Base-by-base conservation (phyloP, 108 stramenopile genomes). In the Mediolabrus comicus region DNA sequence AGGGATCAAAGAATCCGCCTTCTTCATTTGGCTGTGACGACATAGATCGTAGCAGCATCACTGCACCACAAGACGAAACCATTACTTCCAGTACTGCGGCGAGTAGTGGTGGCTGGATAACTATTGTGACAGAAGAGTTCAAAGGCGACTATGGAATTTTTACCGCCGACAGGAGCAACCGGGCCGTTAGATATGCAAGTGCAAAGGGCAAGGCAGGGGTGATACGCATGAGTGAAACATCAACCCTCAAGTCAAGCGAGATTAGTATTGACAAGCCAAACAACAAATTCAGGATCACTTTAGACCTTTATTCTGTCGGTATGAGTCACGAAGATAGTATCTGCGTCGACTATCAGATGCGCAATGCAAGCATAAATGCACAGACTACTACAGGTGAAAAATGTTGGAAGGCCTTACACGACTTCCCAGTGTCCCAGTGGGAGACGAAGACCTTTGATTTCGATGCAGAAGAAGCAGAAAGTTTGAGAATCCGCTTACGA, bases 331-430 rank as follows among this genome's bases (percentile, higher is more conserved):
- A 30, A 32, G 56, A 57, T 22, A 33, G 31, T 11, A 30, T 57
- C 16, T 57, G 56, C 10, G 27, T 57, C 10, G 56, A 57, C 17
- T 57, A 57, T 57, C 31, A 57, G 24, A 11, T 41, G 39, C 12
- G 14, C 39, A 41, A 41, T 14, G 39, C 39, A 14, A 14, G 12
- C 12, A 14, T 41, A 11, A 41, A 11, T 14, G 22, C 46, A n/a
- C 7, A 22, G 8, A 49, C 46, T 24, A 24, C 46, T n/a, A 17
- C 1, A 0, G 56, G 56, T 11, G 29, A 30, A 16, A 32, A 57
- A 19, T 57, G 56, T 33, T 57, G 56, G 56, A 57, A 33, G 34
- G 56, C 56, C 30, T 1, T 57, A 6, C 56, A 57, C 24, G 56
- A 30, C 16, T 32, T 57, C 56, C 17, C 32, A 1, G 8, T 32